Conservation (phyloP, 2,329 filamentous ascomycete genomes). For the Drechslerella coelobrocha region DNA sequence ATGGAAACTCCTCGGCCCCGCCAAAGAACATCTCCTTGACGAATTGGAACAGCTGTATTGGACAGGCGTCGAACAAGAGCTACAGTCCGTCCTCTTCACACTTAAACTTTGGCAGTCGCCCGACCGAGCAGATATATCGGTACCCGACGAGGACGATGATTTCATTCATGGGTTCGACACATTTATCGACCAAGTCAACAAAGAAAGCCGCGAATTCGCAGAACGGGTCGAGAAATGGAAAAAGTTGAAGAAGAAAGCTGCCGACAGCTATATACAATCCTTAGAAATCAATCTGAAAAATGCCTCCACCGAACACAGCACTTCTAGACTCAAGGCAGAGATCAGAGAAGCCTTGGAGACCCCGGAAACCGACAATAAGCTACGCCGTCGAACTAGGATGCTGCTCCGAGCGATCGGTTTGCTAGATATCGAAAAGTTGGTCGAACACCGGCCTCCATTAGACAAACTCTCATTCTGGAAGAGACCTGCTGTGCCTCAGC, state of each 20-base stretch:
- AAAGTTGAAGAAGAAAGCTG: slow-evolving; percentile 42
- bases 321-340: slow-evolving; percentile 52
- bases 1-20: slow-evolving; percentile 35
- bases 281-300: neutral
- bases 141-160: slow-evolving; percentile 55
- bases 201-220: slow-evolving; percentile 56
- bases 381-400: slow-evolving; percentile 54
- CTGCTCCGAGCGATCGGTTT: slow-evolving; percentile 57
- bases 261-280: neutral
- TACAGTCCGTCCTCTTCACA: slow-evolving; percentile 57
- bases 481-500: slow-evolving; percentile 53
- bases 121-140: slow-evolving; percentile 32
- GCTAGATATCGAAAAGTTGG: slow-evolving; percentile 59
- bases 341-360: slow-evolving; percentile 46
- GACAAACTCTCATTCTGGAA: slow-evolving; percentile 54
- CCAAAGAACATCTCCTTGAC: slow-evolving; percentile 47
- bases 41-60: slow-evolving; percentile 58
- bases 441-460: slow-evolving; percentile 57
- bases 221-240: slow-evolving; percentile 26
- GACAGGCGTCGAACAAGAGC: slow-evolving; percentile 57
- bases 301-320: slow-evolving; percentile 34
- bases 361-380: slow-evolving; percentile 12
- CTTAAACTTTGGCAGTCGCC: slow-evolving; percentile 57
- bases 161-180: slow-evolving; percentile 59
- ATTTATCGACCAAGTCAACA: slow-evolving; percentile 58